phyloP scores from a whole-genome alignment of 176 grass and related monocot genomes.

The Saccharum officinarum region DNA sequence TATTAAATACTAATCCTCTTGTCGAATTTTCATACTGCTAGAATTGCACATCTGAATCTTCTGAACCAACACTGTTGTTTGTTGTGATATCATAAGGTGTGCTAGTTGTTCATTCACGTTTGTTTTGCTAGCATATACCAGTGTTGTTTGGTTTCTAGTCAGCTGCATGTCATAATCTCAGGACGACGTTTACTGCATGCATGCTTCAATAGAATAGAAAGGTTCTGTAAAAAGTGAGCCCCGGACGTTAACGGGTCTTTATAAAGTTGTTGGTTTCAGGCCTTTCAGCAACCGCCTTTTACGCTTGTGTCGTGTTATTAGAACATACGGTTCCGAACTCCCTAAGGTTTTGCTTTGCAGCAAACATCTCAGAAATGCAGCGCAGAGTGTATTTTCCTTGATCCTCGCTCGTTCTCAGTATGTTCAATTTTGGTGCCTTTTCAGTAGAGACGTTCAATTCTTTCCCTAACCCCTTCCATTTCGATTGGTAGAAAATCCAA shows the following conservation, averaged over 20 bases:
- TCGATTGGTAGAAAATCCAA: no score
- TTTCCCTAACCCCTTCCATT: no score
- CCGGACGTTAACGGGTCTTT: background rate
- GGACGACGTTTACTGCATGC: background rate
- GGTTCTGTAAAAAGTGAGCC: slow-evolving; percentile 1
- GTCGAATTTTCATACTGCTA: background rate
- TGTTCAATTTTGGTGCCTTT: background rate
- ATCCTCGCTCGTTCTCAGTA: background rate
- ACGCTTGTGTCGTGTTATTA: background rate
- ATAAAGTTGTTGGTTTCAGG: background rate
- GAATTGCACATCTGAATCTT: background rate
- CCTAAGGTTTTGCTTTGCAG: no score
- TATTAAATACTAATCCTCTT: no score
- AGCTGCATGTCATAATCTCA: slow-evolving; percentile 14
- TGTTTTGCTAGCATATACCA: background rate
- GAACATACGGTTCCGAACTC: background rate
- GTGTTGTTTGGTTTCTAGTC: background rate
- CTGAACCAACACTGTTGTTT: background rate
- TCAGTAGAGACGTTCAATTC: no score
- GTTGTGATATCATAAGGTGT: background rate
- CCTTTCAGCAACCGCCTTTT: background rate
- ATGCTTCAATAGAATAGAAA: slow-evolving; percentile 20
- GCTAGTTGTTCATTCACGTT: background rate
- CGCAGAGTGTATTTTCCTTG: background rate
- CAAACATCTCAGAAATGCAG: background rate